Base-by-base conservation (phyloP, 345 rosid genomes). In the Orychophragmus violaceus region DNA sequence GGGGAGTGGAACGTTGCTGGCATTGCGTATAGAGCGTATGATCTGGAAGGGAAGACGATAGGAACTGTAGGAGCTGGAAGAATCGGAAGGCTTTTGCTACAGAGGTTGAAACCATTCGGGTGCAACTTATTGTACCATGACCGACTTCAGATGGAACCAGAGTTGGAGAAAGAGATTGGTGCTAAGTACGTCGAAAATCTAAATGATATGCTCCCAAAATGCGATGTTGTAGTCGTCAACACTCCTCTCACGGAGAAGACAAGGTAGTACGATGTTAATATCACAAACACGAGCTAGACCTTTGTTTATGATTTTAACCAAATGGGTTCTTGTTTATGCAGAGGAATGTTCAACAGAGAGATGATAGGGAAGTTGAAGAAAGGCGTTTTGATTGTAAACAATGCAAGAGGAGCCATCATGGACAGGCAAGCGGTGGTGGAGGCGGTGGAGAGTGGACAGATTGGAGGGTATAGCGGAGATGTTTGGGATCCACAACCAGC, bases 401-500 rank as follows among this genome's bases (percentile, higher is more conserved):
- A 93, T 75, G 98, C 98, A 19, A 83, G 98, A 69, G 98, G 92
- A 74, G 96, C 98, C 42, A 88, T 93, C 65, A 85, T 88, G 94
- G 96, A 93, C 9, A 81, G 87, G 7, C 90, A 90, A 68, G 95
- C 97, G 4, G 96, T 93, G 70, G 97, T 76, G 1, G 90, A 93
- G 51, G 98, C 92, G 27, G 84, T 84, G 59, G 68, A 86, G 24
- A 89, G 85, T 57, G 97, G 97, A 66, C 98, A 85, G 7, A 84
- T 93, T 68, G 98, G 80, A 75, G 98, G 98, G 17, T 93, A 93
- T 66, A 86, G 98, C 45, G 97, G 98, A 30, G 98, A 93, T 79
- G 96, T 88, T 54, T 93, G 98, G 98, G 16, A 82, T 42, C 98
- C 96, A 13, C 97, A 93, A 50, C 97, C 97, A 14, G 96, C 98